These are phyloP conservation scores for Phytophthora constricta DNA, from an alignment of 352 stramenopile species.

Conservation along the genomic window DNA sequence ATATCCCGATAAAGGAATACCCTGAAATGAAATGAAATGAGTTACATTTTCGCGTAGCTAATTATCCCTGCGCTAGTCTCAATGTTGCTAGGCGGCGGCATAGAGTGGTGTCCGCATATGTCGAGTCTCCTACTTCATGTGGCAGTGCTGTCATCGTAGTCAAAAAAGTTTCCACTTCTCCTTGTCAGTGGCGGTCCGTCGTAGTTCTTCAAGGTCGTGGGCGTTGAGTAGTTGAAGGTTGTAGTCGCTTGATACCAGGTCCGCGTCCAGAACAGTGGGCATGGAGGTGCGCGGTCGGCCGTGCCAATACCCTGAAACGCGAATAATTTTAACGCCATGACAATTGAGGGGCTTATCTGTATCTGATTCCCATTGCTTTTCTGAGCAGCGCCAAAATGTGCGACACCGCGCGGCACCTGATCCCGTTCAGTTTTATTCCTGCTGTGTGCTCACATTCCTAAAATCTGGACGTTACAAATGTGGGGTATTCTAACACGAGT, in stretches of 20 bases:
- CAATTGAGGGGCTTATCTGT: no score
- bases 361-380: no score
- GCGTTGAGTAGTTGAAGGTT: neutral
- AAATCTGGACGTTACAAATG: no score
- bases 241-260: slow-evolving; percentile 9
- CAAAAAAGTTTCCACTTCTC: neutral
- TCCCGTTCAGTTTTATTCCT: no score
- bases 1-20: no score
- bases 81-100: slow-evolving; percentile 18
- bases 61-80: slow-evolving; percentile 20
- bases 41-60: slow-evolving; percentile 15
- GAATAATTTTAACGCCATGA: no score
- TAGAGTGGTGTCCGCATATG: slow-evolving; percentile 23
- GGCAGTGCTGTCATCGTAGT: neutral
- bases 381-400: no score
- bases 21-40: no score
- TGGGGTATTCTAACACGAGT: no score
- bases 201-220: slow-evolving; percentile 4
- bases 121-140: slow-evolving; percentile 10
- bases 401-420: no score
- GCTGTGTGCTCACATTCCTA: no score
- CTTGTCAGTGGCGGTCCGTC: slow-evolving; percentile 2
- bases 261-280: neutral
- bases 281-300: slow-evolving; percentile 7
- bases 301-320: slow-evolving; percentile 2